These are phyloP conservation scores for Basipetospora chlamydospora DNA, from an alignment of 2,329 filamentous ascomycete genomes.

Conservation along the genomic window DNA sequence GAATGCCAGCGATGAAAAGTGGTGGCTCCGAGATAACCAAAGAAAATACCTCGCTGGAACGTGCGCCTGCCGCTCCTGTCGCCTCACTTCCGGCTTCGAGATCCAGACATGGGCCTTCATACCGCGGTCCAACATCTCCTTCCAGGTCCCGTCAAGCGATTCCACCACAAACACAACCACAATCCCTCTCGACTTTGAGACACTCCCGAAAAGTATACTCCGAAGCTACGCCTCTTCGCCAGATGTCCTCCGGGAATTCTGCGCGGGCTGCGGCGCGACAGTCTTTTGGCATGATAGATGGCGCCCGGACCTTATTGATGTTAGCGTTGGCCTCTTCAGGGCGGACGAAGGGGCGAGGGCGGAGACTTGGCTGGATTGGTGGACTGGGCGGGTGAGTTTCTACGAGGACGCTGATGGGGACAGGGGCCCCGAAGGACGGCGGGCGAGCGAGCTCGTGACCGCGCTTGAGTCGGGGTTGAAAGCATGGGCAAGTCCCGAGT, in stretches of 20 bases:
- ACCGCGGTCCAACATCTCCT: slow-evolving; percentile 40
- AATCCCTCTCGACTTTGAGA: slow-evolving; percentile 19
- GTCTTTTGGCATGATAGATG: slow-evolving; percentile 45
- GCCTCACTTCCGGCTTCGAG: slow-evolving; percentile 44
- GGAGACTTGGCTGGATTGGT: slow-evolving; percentile 49
- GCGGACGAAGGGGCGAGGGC: slow-evolving; percentile 36
- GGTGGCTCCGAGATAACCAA: slow-evolving; percentile 38
- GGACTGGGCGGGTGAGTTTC: slow-evolving; percentile 41
- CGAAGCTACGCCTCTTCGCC: slow-evolving; percentile 38
- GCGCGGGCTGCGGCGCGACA: slow-evolving; percentile 45
- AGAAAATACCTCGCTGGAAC: slow-evolving; percentile 43
- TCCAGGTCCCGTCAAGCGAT: slow-evolving; percentile 15
- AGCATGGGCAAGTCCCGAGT: too few species aligned
- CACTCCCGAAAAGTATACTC: slow-evolving; percentile 26
- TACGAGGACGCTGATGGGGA: slow-evolving; percentile 36
- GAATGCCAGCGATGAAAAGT: slow-evolving; percentile 37
- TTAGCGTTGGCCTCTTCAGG: slow-evolving; percentile 45
- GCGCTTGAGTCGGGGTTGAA: too few species aligned
- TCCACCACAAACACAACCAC: not conserved
- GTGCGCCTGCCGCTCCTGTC: slow-evolving; percentile 49
- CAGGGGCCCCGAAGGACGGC: too few species aligned
- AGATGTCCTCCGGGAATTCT: slow-evolving; percentile 45
- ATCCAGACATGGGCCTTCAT: slow-evolving; percentile 54
- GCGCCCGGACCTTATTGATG: slow-evolving; percentile 43
- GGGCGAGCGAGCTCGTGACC: too few species aligned